Percentiles rank a stretch among this genome's conserved stretches.
Conservation (phyloP, 164 flowering plant species). For the Liriodendron chinense region DNA sequence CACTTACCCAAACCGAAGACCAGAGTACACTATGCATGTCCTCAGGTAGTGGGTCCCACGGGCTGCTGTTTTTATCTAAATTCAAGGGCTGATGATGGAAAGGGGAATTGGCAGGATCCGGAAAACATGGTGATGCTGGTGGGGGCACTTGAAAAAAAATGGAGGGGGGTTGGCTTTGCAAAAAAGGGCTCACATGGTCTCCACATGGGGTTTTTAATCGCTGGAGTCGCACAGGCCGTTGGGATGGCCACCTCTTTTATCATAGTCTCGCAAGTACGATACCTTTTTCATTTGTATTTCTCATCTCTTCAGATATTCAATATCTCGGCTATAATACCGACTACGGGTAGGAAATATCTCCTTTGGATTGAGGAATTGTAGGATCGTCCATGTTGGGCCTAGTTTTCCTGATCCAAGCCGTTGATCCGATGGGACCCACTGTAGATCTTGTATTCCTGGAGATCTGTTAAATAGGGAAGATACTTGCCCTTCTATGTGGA, state of each 20-base stretch:
- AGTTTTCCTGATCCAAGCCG: too few relatives aligned
- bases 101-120: slow-evolving; percentile 44
- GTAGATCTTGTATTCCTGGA: too few relatives aligned
- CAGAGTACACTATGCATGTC: too few relatives aligned
- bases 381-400: too few relatives aligned
- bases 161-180: slow-evolving; percentile 21
- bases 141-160: slow-evolving; percentile 17
- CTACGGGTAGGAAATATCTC: too few relatives aligned
- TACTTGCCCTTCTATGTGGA: too few relatives aligned
- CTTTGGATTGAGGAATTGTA: too few relatives aligned
- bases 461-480: too few relatives aligned
- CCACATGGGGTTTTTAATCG: slow-evolving; percentile 41
- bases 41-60: too few relatives aligned
- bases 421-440: too few relatives aligned
- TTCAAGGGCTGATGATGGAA: not conserved
- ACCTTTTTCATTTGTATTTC: not conserved
- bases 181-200: slow-evolving; percentile 36
- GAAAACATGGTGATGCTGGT: slow-evolving; percentile 39
- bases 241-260: not conserved
- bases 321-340: not conserved
- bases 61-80: not conserved
- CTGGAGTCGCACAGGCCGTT: not conserved
- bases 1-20: too few relatives aligned
- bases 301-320: not conserved
- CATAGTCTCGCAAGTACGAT: not conserved